A percentile compares a stretch with the other conserved stretches of the same genome.
phyloP scores from a whole-genome alignment of 176 grass and related monocot species.

The Oryza brachyantha region DNA sequence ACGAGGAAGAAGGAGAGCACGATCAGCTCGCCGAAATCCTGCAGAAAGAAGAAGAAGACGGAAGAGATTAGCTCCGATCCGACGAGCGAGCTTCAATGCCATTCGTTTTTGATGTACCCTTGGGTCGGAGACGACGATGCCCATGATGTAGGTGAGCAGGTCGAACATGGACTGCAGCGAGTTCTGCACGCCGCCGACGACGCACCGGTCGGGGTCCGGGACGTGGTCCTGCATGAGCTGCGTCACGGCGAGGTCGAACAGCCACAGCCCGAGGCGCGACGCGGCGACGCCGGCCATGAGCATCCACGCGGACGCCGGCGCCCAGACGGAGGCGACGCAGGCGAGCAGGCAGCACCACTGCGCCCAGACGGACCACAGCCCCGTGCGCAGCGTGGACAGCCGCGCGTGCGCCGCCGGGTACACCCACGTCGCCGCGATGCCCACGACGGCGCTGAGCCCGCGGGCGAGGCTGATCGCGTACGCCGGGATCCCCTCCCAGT shows the following conservation, averaged over 20 bases:
- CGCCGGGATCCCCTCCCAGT: conserved; percentile 85
- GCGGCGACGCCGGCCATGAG: conserved; percentile 79
- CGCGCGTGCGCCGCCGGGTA: conserved; percentile 63
- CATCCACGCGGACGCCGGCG: conserved; percentile 72
- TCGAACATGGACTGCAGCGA: conserved; percentile 91
- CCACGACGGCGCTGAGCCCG: conserved; percentile 61
- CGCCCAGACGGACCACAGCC: conserved; percentile 86
- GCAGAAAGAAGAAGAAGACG: neutral
- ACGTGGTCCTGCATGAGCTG: conserved; percentile 90
- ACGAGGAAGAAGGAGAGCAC: conserved; percentile 81
- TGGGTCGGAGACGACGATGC: conserved; percentile 86
- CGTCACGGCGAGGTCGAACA: conserved; percentile 86
- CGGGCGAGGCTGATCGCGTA: conserved; percentile 77
- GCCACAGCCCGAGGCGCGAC: conserved; percentile 89
- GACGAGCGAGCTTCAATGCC: neutral
- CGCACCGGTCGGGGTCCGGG: conserved; percentile 64
- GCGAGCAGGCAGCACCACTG: conserved; percentile 84
- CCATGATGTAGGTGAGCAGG: conserved; percentile 88
- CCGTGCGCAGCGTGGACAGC: conserved; percentile 69
- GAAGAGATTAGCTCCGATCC: too few species aligned
- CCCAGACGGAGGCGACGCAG: conserved; percentile 73
- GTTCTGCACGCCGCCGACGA: conserved; percentile 84
- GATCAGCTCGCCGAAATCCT: conserved; percentile 86
- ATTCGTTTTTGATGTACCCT: conserved; percentile 30
- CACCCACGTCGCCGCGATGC: conserved; percentile 70